Evolutionary conservation across 2,329 filamentous ascomycete genomes (phyloP), one percentile per base, ranked within the genome.

Genomic region (Fusarium chuoi): DNA sequence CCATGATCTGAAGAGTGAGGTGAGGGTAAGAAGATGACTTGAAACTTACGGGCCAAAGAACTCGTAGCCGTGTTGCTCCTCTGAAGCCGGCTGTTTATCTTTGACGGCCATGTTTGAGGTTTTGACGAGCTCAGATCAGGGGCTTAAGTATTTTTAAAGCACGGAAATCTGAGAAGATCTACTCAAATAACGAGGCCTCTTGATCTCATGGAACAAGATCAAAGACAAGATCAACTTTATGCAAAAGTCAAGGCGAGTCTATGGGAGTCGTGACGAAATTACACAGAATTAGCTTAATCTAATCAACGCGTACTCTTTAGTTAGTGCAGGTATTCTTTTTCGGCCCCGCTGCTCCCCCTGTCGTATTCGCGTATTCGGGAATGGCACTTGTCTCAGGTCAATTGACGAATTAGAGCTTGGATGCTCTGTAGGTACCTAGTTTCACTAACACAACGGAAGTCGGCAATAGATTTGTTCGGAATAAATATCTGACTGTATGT

Each of bases 21-120:
- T 30, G 6, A 42, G 28, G n/a, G 6, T 30, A 8, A 42, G 26
- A 22, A 36, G 24, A 41, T 2, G 15, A 81, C 85, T 24, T 51
- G 30, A 24, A 51, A 51, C 48, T 78, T 80, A 88, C 87, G 87
- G 87, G 68, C 87, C 87, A 60, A 84, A 82, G 76, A 89, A 88
- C 68, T 88, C 86, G 75, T 88, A 89, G 71, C 84, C 84, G 65
- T 86, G 86, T 68, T 79, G 85, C 69, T 80, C 78, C 60, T 77
- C 66, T 11, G 74, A 73, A 51, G 78, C 62, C 26, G 55, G 54
- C 36, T 65, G 49, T 62, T 81, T 82, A 18, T 77, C 46, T 58
- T 81, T 81, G 58, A 70, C 59, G 11, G 80, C 76, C 83, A 84
- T 84, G n/a, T 30, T 75, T 54, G 57, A 49, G 39, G 38, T 35